phyloP scores from a whole-genome alignment of 371 early-diverging fungal genomes.

The Mucor circinelloides region DNA sequence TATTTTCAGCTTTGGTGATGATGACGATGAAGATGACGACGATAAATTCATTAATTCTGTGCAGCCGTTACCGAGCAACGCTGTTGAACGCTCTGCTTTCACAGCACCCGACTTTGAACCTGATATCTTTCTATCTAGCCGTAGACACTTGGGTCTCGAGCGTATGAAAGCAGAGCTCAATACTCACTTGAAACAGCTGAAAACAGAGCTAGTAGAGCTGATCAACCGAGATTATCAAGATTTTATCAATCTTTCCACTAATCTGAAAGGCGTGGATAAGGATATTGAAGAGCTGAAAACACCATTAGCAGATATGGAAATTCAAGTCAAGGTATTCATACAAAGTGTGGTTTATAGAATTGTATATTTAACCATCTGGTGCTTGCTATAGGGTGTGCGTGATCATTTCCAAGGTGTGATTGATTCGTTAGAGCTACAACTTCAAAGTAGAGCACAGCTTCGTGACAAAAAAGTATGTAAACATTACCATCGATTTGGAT shows the following conservation, averaged over 20 bases:
- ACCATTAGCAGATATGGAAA: slow-evolving; percentile 63
- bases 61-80: slow-evolving; percentile 43
- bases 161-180: slow-evolving; percentile 69
- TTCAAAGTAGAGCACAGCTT: slow-evolving; percentile 63
- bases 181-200: slow-evolving; percentile 60
- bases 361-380: background rate
- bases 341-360: background rate
- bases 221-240: slow-evolving; percentile 84
- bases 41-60: slow-evolving; percentile 23
- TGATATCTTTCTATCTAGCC: slow-evolving; percentile 64
- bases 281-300: slow-evolving; percentile 63
- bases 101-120: slow-evolving; percentile 57
- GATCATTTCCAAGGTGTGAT: slow-evolving; percentile 57
- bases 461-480: slow-evolving; percentile 67
- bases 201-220: slow-evolving; percentile 77
- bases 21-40: slow-evolving; percentile 44
- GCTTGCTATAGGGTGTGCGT: slow-evolving; percentile 43
- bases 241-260: slow-evolving; percentile 79
- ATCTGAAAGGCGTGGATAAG: slow-evolving; percentile 77
- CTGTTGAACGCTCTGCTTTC: slow-evolving; percentile 58
- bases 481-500: background rate
- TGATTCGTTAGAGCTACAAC: slow-evolving; percentile 58
- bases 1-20: slow-evolving; percentile 48
- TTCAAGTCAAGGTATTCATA: slow-evolving; percentile 57
- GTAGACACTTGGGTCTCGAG: slow-evolving; percentile 70